These are phyloP conservation scores for Deuterostichococcus epilithicus DNA, from an alignment of 139 green algal genomes.

Conservation along the genomic window DNA sequence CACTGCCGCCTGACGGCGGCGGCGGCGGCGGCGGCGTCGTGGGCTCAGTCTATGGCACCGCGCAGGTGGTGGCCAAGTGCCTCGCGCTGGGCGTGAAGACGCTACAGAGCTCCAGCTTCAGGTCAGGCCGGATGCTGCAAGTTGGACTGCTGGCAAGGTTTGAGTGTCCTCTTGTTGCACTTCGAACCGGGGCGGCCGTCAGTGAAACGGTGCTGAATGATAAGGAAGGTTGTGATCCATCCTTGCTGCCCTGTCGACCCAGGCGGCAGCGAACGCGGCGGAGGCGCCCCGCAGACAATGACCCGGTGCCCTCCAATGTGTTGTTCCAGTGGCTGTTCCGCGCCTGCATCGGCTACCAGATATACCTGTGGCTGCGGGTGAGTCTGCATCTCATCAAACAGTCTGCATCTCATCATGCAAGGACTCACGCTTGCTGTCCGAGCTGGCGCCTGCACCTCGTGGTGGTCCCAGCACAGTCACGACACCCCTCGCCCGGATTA, in stretches of 20 bases:
- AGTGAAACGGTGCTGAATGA: too few relatives aligned
- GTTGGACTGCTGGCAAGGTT: too few relatives aligned
- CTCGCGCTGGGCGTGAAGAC: background rate
- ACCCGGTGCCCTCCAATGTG: slow-evolving; percentile 2
- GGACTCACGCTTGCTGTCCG: too few relatives aligned
- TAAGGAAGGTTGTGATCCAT: slow-evolving; percentile 14
- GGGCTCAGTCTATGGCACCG: background rate
- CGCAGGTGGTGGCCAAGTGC: background rate
- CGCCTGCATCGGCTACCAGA: slow-evolving; percentile 22
- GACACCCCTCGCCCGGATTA: too few relatives aligned
- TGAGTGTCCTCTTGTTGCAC: too few relatives aligned
- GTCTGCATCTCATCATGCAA: background rate
- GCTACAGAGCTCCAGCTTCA: background rate
- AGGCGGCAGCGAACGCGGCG: slow-evolving; percentile 28
- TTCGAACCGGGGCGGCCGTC: too few relatives aligned
- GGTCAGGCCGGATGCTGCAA: too few relatives aligned
- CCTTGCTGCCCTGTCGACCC: slow-evolving; percentile 16
- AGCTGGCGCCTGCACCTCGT: too few relatives aligned
- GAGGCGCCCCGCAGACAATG: background rate
- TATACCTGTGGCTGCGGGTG: slow-evolving; percentile 33
- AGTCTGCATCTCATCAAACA: background rate
- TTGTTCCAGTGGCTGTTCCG: slow-evolving; percentile 42
- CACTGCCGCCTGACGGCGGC: background rate
- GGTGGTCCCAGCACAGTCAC: too few relatives aligned
- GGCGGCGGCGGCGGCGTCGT: background rate